phyloP scores from a whole-genome alignment of 1,284 basidiomycete genomes.

The Leccinum insolens region DNA sequence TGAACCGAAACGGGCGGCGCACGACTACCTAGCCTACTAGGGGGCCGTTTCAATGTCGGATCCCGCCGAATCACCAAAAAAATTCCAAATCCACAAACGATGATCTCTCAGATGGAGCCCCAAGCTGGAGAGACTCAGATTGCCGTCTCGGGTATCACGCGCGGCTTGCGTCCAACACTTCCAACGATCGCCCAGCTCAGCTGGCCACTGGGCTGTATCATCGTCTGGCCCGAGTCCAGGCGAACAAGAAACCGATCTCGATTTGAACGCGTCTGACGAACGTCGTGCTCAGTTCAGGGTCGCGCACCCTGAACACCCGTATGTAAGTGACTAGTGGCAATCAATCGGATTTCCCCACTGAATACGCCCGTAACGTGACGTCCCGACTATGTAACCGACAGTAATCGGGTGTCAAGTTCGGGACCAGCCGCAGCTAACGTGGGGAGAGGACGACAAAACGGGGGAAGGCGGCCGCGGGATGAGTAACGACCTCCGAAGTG shows the following conservation, averaged over 20 bases:
- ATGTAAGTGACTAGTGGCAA: not conserved
- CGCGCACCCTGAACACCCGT: slow-evolving; percentile 1
- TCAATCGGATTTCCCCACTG: slow-evolving; percentile 6
- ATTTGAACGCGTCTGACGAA: not conserved
- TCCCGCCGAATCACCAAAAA: not conserved
- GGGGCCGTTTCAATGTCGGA: not conserved
- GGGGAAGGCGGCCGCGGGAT: not conserved
- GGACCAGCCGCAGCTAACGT: not conserved
- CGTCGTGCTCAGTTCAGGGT: slow-evolving; percentile 6
- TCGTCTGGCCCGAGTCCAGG: not conserved
- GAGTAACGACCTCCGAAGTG: not conserved
- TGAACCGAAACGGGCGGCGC: not conserved
- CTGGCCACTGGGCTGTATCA: not conserved
- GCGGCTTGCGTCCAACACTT: not conserved
- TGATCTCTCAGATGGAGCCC: not conserved
- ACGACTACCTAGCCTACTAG: not conserved
- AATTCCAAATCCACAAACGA: not conserved
- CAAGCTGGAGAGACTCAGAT: not conserved
- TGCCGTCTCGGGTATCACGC: not conserved
- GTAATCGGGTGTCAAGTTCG: not conserved
- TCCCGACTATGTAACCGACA: not conserved
- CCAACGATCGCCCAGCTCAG: not conserved
- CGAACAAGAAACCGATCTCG: not conserved
- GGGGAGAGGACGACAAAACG: not conserved
- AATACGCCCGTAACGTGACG: not conserved